Conservation (phyloP, 1,139 yeast genomes). For the Hyphopichia wangnamkhiaoensis region DNA sequence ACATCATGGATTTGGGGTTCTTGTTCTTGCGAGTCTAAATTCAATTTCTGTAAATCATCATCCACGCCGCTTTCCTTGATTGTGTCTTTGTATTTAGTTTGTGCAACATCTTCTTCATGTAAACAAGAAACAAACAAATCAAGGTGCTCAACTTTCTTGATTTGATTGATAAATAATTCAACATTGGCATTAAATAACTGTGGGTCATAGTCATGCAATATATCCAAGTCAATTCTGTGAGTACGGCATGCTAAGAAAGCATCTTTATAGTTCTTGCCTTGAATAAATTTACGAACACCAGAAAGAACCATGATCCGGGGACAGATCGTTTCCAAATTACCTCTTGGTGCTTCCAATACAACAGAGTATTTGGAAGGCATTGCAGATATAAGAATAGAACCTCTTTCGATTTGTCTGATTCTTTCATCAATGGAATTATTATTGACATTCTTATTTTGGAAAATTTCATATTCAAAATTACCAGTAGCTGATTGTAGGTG, state of each 20-base stretch:
- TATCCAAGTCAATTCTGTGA: conserved; percentile 88
- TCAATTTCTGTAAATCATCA: conserved; percentile 11
- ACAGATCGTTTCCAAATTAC: conserved; percentile 89
- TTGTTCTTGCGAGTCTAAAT: conserved; percentile 8
- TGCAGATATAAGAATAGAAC: conserved; percentile 75
- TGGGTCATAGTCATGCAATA: conserved; percentile 86
- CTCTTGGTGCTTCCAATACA: conserved; percentile 91
- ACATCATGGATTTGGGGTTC: conserved; percentile 11
- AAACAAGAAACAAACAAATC: conserved; percentile 87
- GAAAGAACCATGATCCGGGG: conserved; percentile 91
- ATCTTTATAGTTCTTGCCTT: conserved; percentile 53
- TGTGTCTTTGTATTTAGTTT: conserved; percentile 83
- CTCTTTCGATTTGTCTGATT: conserved; percentile 85
- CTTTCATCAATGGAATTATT: conserved; percentile 65
- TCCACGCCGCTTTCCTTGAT: conserved; percentile 23
- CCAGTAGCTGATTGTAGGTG: conserved; percentile 55
- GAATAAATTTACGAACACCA: conserved; percentile 74
- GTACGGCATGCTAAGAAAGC: conserved; percentile 87
- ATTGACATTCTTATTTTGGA: conserved; percentile 18
- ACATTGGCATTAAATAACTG: conserved; percentile 62
- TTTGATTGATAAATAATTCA: conserved; percentile 69
- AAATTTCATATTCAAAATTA: conserved; percentile 26
- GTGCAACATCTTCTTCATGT: conserved; percentile 82
- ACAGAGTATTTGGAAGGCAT: conserved; percentile 86
- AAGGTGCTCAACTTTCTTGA: conserved; percentile 71